Conservation (phyloP, 306 rosid genomes). For the Potentilla sterilis region DNA sequence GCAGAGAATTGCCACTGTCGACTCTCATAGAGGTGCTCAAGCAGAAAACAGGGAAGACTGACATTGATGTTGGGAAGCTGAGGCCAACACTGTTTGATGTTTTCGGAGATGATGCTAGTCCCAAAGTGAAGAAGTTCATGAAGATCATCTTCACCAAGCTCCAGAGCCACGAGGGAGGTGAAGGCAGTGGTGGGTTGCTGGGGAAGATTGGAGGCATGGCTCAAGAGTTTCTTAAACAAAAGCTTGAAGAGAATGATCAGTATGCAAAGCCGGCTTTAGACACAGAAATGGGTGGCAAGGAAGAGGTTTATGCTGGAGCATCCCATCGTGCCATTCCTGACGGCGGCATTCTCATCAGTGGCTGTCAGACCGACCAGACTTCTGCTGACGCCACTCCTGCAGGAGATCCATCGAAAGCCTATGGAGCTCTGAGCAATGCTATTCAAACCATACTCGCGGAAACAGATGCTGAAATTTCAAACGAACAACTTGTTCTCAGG, state of each 20-base stretch:
- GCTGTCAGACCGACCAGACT: constrained; percentile 75
- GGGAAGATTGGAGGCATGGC: constrained; percentile 79
- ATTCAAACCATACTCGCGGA: constrained; percentile 54
- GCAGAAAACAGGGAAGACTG: constrained; percentile 88
- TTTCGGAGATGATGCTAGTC: constrained; percentile 73
- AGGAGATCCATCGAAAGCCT: constrained; percentile 45
- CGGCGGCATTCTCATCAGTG: constrained; percentile 66
- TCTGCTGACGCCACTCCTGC: constrained; percentile 75
- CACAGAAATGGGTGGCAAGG: constrained; percentile 46
- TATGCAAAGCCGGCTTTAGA: constrained; percentile 71
- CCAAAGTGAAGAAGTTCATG: constrained; percentile 79
- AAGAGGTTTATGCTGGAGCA: constrained; percentile 60
- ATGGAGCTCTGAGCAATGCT: constrained; percentile 79
- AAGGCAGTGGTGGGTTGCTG: constrained; percentile 43
- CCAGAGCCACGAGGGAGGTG: constrained; percentile 32
- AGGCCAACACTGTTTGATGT: constrained; percentile 70
- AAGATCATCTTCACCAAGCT: constrained; percentile 51
- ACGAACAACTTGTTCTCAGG: constrained; percentile 52
- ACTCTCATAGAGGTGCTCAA: constrained; percentile 83
- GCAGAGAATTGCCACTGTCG: constrained; percentile 62
- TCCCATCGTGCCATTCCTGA: constrained; percentile 30
- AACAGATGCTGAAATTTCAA: constrained; percentile 42
- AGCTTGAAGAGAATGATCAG: constrained; percentile 48
- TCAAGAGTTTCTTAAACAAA: constrained; percentile 59
- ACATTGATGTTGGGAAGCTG: constrained; percentile 83